A percentile compares a stretch with the other conserved stretches of the same genome.
These are phyloP conservation scores for Odonthalia washingtoniensis DNA, from an alignment of 31 red algal species.

Conservation along the genomic window DNA sequence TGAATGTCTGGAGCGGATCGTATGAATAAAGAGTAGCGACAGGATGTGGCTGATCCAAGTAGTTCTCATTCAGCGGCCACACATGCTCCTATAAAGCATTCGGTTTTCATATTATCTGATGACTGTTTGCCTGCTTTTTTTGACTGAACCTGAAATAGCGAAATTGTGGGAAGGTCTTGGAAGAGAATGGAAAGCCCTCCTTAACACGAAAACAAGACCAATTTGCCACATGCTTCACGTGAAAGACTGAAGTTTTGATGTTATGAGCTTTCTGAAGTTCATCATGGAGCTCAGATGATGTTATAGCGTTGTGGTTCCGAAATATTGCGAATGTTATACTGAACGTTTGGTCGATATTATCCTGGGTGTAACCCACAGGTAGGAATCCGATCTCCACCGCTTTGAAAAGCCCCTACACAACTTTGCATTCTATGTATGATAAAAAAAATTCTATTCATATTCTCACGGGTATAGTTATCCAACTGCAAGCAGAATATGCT, in stretches of 20 bases:
- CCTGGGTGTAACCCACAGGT: constrained; percentile 31
- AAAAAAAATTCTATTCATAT: constrained; percentile 26
- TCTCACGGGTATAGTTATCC: constrained; percentile 30
- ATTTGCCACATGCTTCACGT: too few relatives aligned
- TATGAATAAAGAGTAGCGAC: too few relatives aligned
- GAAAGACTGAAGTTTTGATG: not conserved
- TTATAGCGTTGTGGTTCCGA: not conserved
- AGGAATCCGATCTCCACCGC: not conserved
- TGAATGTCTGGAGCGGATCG: too few relatives aligned
- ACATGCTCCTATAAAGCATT: too few relatives aligned
- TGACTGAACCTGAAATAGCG: too few relatives aligned
- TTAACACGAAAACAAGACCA: not conserved
- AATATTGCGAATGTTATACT: not conserved
- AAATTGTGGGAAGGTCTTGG: too few relatives aligned
- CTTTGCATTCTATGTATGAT: constrained; percentile 19
- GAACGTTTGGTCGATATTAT: constrained; percentile 24
- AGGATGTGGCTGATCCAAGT: too few relatives aligned
- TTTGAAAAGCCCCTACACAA: not conserved
- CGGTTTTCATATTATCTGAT: too few relatives aligned
- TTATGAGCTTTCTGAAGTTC: not conserved
- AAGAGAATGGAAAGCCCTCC: too few relatives aligned
- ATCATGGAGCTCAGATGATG: not conserved
- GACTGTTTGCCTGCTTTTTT: too few relatives aligned
- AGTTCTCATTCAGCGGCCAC: too few relatives aligned
- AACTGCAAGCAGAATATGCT: not conserved